Base-by-base conservation (phyloP, 1,284 basidiomycete species). In the Puccinia hordei region DNA sequence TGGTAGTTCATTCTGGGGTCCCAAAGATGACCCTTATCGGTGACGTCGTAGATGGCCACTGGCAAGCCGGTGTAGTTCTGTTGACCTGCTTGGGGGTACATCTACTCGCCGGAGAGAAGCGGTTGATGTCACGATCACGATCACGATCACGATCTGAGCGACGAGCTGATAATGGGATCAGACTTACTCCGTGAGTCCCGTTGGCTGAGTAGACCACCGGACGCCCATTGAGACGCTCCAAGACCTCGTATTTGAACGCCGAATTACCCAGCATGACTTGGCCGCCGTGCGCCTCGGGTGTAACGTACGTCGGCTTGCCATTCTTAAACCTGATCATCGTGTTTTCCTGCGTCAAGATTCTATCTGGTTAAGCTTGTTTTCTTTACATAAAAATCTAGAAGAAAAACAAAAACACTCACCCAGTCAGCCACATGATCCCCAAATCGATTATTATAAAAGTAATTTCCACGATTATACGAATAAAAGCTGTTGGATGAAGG, bases 361-460 rank as follows among this genome's bases (percentile, higher is more conserved):
- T n/a, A n/a, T n/a, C 30, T 27, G 17, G 15, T 46, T 24, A 12
- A 53, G 55, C 46, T 53, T 22, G 1, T 38, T 19, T 15, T 51
- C n/a, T 24, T 49, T 49, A 15, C n/a, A 55, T 24, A 44, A 44
- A n/a, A 49, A 35, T 24, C 9, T 22, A 71, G 30, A 5, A 33
- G n/a, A n/a, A n/a, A n/a, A n/a, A n/a, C n/a, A 53, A 49, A 74
- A 22, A 41, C 33, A 77, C 75, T 68, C 9, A 77, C 75, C 75
- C 75, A 77, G 27, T 77, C 75, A 22, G 38, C 75, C 17, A 77
- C 75, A 66, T 77, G 75, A 44, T 77, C 61, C 15, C 75, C 75
- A 53, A 77, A 77, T 4, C 75, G 75, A 27, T 77, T 77, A 41
- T 77, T 77, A 24, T 51, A 77, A n/a, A 77, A 77, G 61, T 77